Evolutionary conservation across 495 filamentous ascomycete species (phyloP), one percentile per base, ranked within the genome.

Genomic region (Lasiosphaeris hirsuta): DNA sequence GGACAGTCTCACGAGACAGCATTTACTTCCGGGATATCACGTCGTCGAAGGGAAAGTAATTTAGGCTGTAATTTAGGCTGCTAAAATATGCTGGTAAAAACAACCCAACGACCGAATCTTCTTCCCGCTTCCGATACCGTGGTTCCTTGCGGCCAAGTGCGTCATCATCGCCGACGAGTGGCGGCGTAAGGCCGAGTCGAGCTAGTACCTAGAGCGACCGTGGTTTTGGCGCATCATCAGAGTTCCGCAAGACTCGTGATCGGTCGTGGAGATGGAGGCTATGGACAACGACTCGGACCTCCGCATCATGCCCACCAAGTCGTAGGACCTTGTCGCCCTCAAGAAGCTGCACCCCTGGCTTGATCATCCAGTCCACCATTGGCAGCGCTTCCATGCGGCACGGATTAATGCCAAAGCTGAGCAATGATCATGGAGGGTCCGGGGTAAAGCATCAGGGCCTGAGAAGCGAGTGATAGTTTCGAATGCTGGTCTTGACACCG

Each of bases 91-190:
- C 23, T 5, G 5, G 2, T 30, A 30, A 5, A 40, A 18, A 9
- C 19, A n/a, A n/a, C 35, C 36, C 34, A 18, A 51, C 17, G 49
- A 51, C 11, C 36, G 49, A 7, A 51, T 51, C 49, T 51, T 51
- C 48, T 51, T 51, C 48, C 48, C 48, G 33, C 33, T 51, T 18
- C 48, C 48, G 1, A 37, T 51, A 10, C 48, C 48, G 6, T 51
- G 48, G 48, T 39, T 4, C n/a, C 35, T 10, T 35, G 8, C 8
- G 15, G 7, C 7, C 3, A 51, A 33, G 2, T 15, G 10, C 48
- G 48, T 51, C 30, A 51, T 15, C 10, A 17, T 51, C 48, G 48
- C 49, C 2, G 19, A 44, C 41, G 5, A 44, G 41, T 44, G 41
- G 41, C 8, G 8, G 10, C 8, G 19, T 15, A 35, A 17, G 23